Evolutionary conservation across 306 rosid genomes (phyloP), one percentile per base, ranked within the genome.

Genomic region (Alnus rubra): DNA sequence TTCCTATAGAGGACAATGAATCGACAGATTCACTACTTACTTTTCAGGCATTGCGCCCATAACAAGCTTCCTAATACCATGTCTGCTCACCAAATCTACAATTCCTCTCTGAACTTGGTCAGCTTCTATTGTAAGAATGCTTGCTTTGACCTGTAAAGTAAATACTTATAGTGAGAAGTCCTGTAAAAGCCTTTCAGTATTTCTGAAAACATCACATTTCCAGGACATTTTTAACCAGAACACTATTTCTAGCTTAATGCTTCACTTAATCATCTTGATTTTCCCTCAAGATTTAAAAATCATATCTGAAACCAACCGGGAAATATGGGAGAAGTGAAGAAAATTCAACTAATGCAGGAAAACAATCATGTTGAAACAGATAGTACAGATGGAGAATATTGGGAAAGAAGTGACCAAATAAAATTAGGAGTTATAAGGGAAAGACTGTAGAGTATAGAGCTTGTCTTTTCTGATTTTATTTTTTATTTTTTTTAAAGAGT

Each of bases 31-130:
- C 44, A 82, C 58, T 68, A 84, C 96, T 90, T 88, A 90, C 98
- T 86, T 88, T 76, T 87, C 91, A 3, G 90, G 84, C 35, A 69
- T 81, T 10, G 90, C 86, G 79, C 98, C 98, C 85, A 94, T 90
- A 47, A 90, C 94, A 80, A 94, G 96, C 88, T 90, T 94, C 81
- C 80, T 84, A 83, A 94, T 85, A 44, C 82, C 87, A 78, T 88
- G 77, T 62, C 12, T 79, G 80, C 68, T 82, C 80, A 88, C 89
- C 85, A 81, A 55, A 74, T 94, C 94, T 81, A 94, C 88, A 75
- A 94, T 90, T 84, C 97, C 97, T 79, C 82, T 90, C 73, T 86
- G 94, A 71, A 90, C 87, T 75, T 85, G 91, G 65, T 87, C 89
- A 12, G 89, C 88, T 90, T 94, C 92, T 56, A 80, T 76, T 18